A percentile compares a stretch with the other conserved stretches of the same genome.
phyloP scores from a whole-genome alignment of 1,284 basidiomycete species.

The Anthracocystis walkeri region DNA sequence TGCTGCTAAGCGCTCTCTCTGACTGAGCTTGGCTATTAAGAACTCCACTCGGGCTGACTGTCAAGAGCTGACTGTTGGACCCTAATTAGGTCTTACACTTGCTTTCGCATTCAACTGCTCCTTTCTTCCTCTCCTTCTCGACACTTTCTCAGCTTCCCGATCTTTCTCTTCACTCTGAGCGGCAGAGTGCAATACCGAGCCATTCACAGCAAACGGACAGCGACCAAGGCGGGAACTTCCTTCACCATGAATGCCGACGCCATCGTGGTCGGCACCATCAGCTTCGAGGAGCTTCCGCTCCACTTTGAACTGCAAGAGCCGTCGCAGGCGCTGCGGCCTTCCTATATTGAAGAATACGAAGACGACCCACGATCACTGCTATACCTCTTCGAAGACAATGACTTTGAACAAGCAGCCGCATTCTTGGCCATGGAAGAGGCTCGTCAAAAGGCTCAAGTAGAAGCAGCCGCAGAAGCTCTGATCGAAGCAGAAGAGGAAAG shows the following conservation, averaged over 20 bases:
- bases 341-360: slow-evolving; percentile 44
- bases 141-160: neutral
- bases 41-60: slow-evolving; percentile 7
- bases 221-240: neutral
- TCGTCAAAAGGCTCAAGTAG: slow-evolving; percentile 19
- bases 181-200: neutral
- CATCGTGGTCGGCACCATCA: slow-evolving; percentile 26
- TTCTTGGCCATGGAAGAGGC: slow-evolving; percentile 26
- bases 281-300: slow-evolving; percentile 40
- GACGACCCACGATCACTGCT: slow-evolving; percentile 50
- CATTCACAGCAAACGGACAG: neutral
- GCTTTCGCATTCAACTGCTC: neutral
- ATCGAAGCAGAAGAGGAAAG: slow-evolving; percentile 28
- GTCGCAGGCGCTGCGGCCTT: slow-evolving; percentile 27
- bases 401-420: slow-evolving; percentile 34
- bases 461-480: slow-evolving; percentile 22
- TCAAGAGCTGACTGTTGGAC: neutral
- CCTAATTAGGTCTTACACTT: slow-evolving; percentile 3
- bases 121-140: neutral
- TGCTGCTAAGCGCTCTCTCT: neutral
- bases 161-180: neutral
- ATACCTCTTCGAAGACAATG: slow-evolving; percentile 52
- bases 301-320: slow-evolving; percentile 15
- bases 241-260: slow-evolving; percentile 17
- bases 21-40: neutral